Conservation (phyloP, 1,139 yeast genomes). For the Geotrichum restrictum region DNA sequence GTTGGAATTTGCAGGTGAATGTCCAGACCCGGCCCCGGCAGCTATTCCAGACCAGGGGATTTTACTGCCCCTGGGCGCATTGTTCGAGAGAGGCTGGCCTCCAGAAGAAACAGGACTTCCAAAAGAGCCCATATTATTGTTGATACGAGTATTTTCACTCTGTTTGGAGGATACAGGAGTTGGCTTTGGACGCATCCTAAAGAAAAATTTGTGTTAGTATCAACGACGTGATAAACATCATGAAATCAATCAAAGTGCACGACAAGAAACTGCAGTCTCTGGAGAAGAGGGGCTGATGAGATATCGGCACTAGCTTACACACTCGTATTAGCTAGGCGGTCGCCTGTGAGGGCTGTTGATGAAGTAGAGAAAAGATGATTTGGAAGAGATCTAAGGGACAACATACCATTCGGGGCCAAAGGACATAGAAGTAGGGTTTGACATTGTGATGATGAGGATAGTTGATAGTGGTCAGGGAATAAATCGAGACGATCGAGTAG, state of each 20-base stretch:
- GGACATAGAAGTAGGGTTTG: conserved; percentile 30
- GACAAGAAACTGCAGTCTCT: no score
- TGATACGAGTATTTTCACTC: conserved; percentile 12
- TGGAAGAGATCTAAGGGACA: neutral
- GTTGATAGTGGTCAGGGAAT: neutral
- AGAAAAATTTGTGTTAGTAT: conserved; percentile 6
- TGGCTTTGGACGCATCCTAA: conserved; percentile 24
- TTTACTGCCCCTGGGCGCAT: conserved; percentile 22
- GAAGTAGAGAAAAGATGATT: neutral
- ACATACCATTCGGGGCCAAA: conserved; percentile 27
- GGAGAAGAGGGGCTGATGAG: no score
- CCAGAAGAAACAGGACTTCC: conserved; percentile 14
- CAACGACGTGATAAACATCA: no score
- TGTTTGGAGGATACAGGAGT: conserved; percentile 11
- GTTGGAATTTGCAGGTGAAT: conserved; percentile 10
- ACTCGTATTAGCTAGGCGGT: neutral
- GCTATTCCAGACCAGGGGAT: conserved; percentile 30
- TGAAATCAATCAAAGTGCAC: no score
- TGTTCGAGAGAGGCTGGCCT: conserved; percentile 6
- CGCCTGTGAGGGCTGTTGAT: neutral
- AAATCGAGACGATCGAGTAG: neutral
- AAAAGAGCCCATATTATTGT: conserved; percentile 1
- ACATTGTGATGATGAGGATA: conserved; percentile 18
- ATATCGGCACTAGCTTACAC: no score
- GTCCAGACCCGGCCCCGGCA: conserved; percentile 23